Evolutionary conservation across 2,329 filamentous ascomycete species (phyloP), one percentile per base, ranked within the genome.

Genomic region (Fusarium piperis): DNA sequence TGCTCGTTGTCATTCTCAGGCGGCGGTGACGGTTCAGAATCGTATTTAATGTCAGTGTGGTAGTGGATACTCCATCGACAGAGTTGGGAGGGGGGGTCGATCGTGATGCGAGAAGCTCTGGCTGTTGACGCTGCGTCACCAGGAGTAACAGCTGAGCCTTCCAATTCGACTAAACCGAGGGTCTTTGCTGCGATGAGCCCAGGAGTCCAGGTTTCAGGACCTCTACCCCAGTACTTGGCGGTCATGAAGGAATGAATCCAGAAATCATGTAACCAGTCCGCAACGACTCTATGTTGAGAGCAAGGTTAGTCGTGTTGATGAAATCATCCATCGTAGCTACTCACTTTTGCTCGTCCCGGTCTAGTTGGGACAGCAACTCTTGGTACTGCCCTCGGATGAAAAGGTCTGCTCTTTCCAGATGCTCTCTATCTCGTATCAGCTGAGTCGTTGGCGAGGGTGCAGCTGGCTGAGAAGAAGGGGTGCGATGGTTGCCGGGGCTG

Each of bases 191-290:
- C 6, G 6, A 56, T 56, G 2, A 39, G 44, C 6, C 38, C 35
- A 18, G 39, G 35, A 3, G 60, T 56, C 55, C 64, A 64, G 10
- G 3, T 44, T 2, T 16, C 12, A 10, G 59, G 60, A 4, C 60
- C 60, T 39, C 32, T 64, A 1, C 60, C 56, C 64, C 64, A 64
- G 15, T 59, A 64, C 41, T 67, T 67, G 4, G 61, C 56, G 2
- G 56, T 64, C 38, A 59, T 53, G 33, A 57, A 67, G 12, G 55
- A 55, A 28, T 64, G 56, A 12, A 67, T 64, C 35, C 18, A 67
- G n/a, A 60, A 60, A 12, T 60, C 58, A 48, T 60, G 15, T 13
- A 60, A 13, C 58, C 44, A 60, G 12, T 28, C 30, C 1, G 5
- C 18, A 1, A 60, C 2, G 5, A 39, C 20, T 39, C 58, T 60